Conservation (phyloP, 805 yeast species). For the Starmerella cellae region DNA sequence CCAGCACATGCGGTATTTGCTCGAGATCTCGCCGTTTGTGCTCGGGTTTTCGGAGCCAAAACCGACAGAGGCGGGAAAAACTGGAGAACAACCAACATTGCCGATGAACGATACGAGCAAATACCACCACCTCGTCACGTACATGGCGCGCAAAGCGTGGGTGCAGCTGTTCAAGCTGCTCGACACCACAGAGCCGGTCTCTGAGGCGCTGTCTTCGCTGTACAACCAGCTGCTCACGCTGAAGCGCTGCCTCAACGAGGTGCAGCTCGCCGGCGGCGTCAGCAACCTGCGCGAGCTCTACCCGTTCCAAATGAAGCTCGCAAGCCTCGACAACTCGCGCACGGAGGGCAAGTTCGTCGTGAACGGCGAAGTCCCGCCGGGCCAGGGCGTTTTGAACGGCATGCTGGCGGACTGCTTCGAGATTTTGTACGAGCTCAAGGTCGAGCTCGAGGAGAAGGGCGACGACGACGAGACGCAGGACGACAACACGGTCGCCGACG, state of each 20-base stretch:
- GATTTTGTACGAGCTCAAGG: slow-evolving; percentile 76
- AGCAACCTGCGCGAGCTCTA: slow-evolving; percentile 77
- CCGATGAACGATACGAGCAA: not conserved
- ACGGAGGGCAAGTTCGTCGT: slow-evolving; percentile 85
- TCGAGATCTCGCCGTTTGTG: slow-evolving; percentile 53
- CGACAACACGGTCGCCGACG: too few species aligned
- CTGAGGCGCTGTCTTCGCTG: slow-evolving; percentile 82
- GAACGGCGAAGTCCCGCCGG: slow-evolving; percentile 86
- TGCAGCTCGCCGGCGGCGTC: slow-evolving; percentile 85
- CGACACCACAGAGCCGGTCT: slow-evolving; percentile 88
- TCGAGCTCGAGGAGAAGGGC: slow-evolving; percentile 21
- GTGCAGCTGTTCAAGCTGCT: slow-evolving; percentile 78
- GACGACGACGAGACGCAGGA: slow-evolving; percentile 18
- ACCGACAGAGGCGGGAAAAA: not conserved
- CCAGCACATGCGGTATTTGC: slow-evolving; percentile 61
- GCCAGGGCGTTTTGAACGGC: slow-evolving; percentile 91
- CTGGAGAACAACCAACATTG: not conserved
- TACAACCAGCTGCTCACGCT: slow-evolving; percentile 91
- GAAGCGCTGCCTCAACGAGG: slow-evolving; percentile 75
- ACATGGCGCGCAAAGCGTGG: slow-evolving; percentile 77
- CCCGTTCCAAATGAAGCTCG: slow-evolving; percentile 90
- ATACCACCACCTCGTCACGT: slow-evolving; percentile 24
- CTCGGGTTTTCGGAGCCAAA: not conserved
- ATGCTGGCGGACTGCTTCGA: slow-evolving; percentile 89
- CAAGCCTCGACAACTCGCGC: slow-evolving; percentile 74